Conservation (phyloP, 768 basidiomycete genomes). For the Mycena amicta region DNA sequence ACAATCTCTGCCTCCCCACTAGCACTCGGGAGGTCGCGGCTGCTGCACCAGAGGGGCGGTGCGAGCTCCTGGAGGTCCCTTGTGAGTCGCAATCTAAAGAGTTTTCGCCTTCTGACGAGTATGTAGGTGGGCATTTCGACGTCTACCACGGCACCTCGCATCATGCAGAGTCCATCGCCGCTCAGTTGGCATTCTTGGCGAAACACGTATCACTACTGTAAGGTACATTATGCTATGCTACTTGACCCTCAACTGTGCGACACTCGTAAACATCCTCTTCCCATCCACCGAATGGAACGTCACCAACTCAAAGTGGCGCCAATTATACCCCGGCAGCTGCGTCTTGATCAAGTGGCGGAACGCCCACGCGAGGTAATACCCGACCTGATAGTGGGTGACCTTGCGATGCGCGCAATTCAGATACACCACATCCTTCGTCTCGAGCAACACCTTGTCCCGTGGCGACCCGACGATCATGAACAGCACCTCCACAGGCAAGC, state of each 20-base stretch:
- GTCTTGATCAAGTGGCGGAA: not conserved
- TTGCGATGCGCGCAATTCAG: not conserved
- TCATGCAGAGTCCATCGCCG: slow-evolving; percentile 19
- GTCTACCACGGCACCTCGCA: slow-evolving; percentile 26
- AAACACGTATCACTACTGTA: slow-evolving; percentile 27
- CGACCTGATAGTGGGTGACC: not conserved
- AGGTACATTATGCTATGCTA: slow-evolving; percentile 26
- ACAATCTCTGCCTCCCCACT: slow-evolving; percentile 23
- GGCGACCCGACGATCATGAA: not conserved
- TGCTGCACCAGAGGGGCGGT: slow-evolving; percentile 13
- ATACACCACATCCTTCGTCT: not conserved
- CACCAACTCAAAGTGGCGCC: not conserved
- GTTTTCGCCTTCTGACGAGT: too few species aligned
- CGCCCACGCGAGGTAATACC: not conserved
- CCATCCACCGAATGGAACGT: not conserved
- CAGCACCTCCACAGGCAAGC: not conserved
- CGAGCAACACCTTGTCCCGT: not conserved
- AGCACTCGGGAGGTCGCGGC: slow-evolving; percentile 16
- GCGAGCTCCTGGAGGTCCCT: slow-evolving; percentile 22
- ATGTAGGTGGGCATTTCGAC: slow-evolving; percentile 28
- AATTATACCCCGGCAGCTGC: not conserved
- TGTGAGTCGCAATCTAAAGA: slow-evolving; percentile 13
- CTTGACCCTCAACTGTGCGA: not conserved
- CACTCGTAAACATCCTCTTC: not conserved
- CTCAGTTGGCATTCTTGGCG: slow-evolving; percentile 29